Conservation (phyloP, 441 rosid species). For the Populus hybrid region DNA sequence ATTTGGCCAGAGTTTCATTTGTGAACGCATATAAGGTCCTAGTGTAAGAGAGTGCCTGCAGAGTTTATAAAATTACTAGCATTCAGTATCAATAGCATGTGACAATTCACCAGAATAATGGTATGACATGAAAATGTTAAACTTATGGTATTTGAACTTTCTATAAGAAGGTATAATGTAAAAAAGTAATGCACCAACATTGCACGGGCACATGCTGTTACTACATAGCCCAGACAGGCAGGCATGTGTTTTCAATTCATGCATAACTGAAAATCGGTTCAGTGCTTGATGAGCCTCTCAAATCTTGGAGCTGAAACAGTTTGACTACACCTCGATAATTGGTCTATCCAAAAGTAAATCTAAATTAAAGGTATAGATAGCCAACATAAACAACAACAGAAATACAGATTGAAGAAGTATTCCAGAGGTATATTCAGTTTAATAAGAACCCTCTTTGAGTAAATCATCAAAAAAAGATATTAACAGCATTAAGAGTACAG, state of each 20-base stretch:
- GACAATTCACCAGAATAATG: background rate
- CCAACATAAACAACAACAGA: background rate
- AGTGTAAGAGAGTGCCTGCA: slow-evolving; percentile 86
- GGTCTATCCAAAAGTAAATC: background rate
- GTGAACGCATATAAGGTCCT: slow-evolving; percentile 97
- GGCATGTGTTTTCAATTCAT: background rate
- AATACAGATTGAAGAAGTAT: background rate
- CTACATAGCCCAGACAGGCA: background rate
- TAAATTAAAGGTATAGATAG: background rate
- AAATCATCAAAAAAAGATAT: background rate
- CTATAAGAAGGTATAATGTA: background rate
- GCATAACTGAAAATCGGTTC: background rate
- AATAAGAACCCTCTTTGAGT: background rate
- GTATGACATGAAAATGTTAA: background rate
- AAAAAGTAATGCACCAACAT: background rate
- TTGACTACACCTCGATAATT: background rate
- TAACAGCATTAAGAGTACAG: background rate
- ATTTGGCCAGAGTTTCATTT: slow-evolving; percentile 96
- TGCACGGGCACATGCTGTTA: background rate
- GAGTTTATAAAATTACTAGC: slow-evolving; percentile 6
- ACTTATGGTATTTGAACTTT: background rate
- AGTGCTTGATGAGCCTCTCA: background rate
- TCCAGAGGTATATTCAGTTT: background rate
- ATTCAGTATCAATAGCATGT: background rate
- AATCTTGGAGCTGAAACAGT: background rate